Base-by-base conservation (phyloP, 1,284 basidiomycete species). In the Blastosporella zonata region DNA sequence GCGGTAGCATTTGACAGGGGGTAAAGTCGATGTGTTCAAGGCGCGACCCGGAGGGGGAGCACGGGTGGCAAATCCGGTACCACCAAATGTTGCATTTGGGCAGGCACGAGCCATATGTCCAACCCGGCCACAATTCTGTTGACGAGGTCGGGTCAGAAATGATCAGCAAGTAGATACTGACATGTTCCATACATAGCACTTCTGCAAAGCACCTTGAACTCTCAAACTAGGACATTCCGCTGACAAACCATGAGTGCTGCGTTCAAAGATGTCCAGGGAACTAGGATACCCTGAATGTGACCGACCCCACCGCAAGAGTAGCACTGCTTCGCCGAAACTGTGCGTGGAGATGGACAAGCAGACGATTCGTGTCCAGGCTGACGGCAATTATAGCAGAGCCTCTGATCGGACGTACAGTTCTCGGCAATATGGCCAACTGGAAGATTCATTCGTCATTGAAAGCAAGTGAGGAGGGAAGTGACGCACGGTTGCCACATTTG, bases 321-420 rank as follows among this genome's bases (percentile, higher is more conserved):
- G 47, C 70, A 72, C 55, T 90, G 87, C 70, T 90, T 91, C 47
- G 83, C 79, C 38, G 73, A 68, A 42, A 74, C 73, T 21, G 83
- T 87, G 56, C 90, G 81, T 43, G 91, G 92, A 59, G 83, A 82
- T 38, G 91, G 88, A 68, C 93, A 96, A 51, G 85, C 83, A 54
- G 86, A 86, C 31, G 88, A 91, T 71, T 95, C 92, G 64, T 95
- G 93, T 20, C 91, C 92, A 12, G 90, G 88, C 67, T 90, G 85
- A 59, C 87, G 82, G 68, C 92, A 95, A 68, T 94, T 95, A 74
- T 93, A 95, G 74, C 92, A 95, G 53, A 95, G 80, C 58, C 90
- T 82, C 65, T 87, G 82, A 60, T 88, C 86, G 55, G 88, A 90
- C 47, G 89, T 79, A 67, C 92, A 95, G 62, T 86, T 87, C 74